These are phyloP conservation scores for Quercus variabilis DNA, from an alignment of 306 rosid species.

Conservation along the genomic window DNA sequence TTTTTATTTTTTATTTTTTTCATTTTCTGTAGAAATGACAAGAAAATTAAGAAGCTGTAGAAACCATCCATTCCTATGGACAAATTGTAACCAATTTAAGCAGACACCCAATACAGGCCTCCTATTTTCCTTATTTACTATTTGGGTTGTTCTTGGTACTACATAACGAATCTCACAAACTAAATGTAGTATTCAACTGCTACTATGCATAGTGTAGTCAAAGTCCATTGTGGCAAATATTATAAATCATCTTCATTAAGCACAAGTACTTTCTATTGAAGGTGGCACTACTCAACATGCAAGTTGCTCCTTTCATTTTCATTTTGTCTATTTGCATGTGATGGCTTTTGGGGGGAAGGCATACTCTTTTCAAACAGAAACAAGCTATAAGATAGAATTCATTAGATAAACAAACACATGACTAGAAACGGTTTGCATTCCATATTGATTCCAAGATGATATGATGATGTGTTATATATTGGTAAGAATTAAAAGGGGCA, in stretches of 20 bases:
- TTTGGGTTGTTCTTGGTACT: too few species aligned
- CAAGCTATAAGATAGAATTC: too few species aligned
- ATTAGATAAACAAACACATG: neutral
- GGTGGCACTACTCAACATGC: neutral
- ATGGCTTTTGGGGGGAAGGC: neutral
- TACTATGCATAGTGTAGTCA: neutral
- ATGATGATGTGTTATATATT: neutral
- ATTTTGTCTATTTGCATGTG: neutral
- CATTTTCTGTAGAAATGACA: neutral
- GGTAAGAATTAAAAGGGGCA: neutral
- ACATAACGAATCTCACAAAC: too few species aligned
- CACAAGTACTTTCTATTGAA: neutral
- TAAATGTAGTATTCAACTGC: too few species aligned
- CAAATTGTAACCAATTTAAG: too few species aligned
- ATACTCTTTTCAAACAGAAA: too few species aligned
- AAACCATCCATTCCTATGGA: neutral
- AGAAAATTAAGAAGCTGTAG: neutral
- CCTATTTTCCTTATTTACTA: too few species aligned
- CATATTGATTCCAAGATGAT: neutral
- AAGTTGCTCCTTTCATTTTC: neutral
- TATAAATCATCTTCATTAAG: neutral
- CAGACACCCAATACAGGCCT: too few species aligned
- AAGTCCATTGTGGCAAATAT: neutral
- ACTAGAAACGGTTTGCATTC: neutral
- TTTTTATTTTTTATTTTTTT: neutral